Evolutionary conservation across 805 yeast genomes (phyloP).

Genomic region (Barnettozyma sp.): DNA sequence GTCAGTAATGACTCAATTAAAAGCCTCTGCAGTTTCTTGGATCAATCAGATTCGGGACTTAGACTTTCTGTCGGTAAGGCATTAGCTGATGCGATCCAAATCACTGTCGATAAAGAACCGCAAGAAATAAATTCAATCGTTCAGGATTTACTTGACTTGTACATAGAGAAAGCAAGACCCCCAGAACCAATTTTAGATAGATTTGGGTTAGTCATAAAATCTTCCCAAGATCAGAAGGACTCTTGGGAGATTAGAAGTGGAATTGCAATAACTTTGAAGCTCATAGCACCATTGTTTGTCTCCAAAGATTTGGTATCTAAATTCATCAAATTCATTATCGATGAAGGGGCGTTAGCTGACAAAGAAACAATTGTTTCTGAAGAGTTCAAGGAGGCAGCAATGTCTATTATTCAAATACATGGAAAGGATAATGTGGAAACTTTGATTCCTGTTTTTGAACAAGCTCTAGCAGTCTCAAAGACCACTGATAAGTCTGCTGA

Average conservation of each 20-base stretch:
- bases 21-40: conserved; percentile 44
- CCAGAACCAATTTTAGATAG: conserved; percentile 73
- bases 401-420: conserved; percentile 55
- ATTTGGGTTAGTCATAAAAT: conserved; percentile 68
- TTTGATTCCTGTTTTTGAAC: conserved; percentile 77
- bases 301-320: conserved; percentile 36
- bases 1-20: conserved; percentile 39
- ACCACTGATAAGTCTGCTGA: conserved; percentile 47
- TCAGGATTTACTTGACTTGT: conserved; percentile 45
- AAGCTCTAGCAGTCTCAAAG: conserved; percentile 43
- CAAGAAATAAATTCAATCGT: conserved; percentile 30
- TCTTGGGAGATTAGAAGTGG: conserved; percentile 85
- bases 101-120: conserved; percentile 24
- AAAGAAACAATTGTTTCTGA: conserved; percentile 64
- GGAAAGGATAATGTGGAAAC: conserved; percentile 65
- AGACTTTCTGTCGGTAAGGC: conserved; percentile 70
- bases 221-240: conserved; percentile 57
- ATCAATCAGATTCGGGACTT: conserved; percentile 53
- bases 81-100: conserved; percentile 48
- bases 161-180: conserved; percentile 54
- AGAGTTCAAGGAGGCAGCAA: conserved; percentile 86
- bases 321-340: conserved; percentile 57
- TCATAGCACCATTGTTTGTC: conserved; percentile 41
- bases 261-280: conserved; percentile 57
- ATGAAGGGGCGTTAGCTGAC: conserved; percentile 67